phyloP scores from a whole-genome alignment of 2,329 filamentous ascomycete species.

The Capronia americana region DNA sequence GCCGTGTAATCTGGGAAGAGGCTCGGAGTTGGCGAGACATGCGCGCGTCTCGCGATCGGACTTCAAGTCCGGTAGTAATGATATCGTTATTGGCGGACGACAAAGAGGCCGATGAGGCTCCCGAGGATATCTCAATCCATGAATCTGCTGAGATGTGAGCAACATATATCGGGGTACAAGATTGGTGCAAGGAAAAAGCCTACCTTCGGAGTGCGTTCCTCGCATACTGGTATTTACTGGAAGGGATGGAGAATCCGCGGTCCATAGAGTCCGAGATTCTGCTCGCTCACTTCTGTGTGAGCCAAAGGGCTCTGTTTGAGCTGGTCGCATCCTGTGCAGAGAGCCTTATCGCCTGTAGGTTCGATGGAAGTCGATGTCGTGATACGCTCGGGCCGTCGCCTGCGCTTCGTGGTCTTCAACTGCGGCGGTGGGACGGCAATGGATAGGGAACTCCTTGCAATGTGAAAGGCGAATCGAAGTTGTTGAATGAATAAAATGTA shows the following conservation, averaged over 20 bases:
- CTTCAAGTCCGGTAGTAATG: constrained; percentile 82
- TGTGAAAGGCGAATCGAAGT: background rate
- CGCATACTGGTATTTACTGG: constrained; percentile 29
- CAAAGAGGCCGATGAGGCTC: constrained; percentile 90
- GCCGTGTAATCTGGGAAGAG: constrained; percentile 37
- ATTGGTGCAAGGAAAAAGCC: background rate
- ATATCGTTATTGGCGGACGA: constrained; percentile 81
- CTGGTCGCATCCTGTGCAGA: constrained; percentile 32
- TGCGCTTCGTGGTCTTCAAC: background rate
- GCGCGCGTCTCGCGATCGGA: constrained; percentile 68
- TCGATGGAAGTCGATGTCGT: background rate
- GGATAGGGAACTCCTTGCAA: background rate
- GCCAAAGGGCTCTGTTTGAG: constrained; percentile 32
- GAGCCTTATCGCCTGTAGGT: background rate
- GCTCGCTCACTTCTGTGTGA: constrained; percentile 32
- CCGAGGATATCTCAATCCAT: constrained; percentile 93
- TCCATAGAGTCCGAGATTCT: constrained; percentile 22
- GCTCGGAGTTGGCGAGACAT: constrained; percentile 62
- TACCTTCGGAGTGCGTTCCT: constrained; percentile 40
- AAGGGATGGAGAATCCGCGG: constrained; percentile 17
- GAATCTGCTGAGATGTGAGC: constrained; percentile 71
- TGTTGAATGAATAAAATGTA: background rate
- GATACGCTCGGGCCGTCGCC: background rate
- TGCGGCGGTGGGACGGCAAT: background rate
- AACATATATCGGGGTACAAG: constrained; percentile 42